Percentiles rank a stretch among this genome's conserved stretches.
phyloP scores from a whole-genome alignment of 2,329 filamentous ascomycete species.

The Pseudogymnoascus destructans region DNA sequence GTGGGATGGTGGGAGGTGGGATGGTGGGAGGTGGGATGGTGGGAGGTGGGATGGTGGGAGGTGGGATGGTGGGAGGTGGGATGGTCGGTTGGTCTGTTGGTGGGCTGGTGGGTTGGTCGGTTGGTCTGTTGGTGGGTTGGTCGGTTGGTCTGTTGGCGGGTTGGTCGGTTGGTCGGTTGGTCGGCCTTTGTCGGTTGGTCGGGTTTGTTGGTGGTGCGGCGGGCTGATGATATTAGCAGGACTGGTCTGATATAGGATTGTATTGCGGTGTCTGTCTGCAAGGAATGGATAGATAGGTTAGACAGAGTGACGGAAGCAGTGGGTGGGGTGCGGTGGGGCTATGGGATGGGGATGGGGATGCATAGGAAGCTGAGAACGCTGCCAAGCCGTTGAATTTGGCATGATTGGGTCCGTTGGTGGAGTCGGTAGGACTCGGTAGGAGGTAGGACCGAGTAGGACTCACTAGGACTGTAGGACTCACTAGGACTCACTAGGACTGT shows the following conservation, averaged over 20 bases:
- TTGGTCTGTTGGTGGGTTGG: too few species aligned
- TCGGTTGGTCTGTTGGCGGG: too few species aligned
- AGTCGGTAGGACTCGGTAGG: neutral
- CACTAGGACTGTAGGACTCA: neutral
- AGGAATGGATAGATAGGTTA: neutral
- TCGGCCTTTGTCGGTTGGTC: neutral
- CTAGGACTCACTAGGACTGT: neutral
- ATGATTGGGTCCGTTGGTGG: neutral
- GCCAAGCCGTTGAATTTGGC: constrained; percentile 1
- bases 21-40: too few species aligned
- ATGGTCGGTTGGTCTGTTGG: too few species aligned
- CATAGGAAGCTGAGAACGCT: constrained; percentile 6
- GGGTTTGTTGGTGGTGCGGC: neutral
- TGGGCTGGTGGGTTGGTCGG: too few species aligned
- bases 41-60: too few species aligned
- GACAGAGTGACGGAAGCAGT: constrained; percentile 1
- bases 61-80: too few species aligned
- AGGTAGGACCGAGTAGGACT: too few species aligned
- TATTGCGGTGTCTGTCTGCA: neutral
- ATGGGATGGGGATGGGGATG: constrained; percentile 5
- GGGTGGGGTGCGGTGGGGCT: constrained; percentile 2
- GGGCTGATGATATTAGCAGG: neutral
- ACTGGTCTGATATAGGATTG: neutral
- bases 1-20: too few species aligned
- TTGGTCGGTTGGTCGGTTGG: neutral